phyloP scores from a whole-genome alignment of 768 basidiomycete species.

The Trametes meyenii region DNA sequence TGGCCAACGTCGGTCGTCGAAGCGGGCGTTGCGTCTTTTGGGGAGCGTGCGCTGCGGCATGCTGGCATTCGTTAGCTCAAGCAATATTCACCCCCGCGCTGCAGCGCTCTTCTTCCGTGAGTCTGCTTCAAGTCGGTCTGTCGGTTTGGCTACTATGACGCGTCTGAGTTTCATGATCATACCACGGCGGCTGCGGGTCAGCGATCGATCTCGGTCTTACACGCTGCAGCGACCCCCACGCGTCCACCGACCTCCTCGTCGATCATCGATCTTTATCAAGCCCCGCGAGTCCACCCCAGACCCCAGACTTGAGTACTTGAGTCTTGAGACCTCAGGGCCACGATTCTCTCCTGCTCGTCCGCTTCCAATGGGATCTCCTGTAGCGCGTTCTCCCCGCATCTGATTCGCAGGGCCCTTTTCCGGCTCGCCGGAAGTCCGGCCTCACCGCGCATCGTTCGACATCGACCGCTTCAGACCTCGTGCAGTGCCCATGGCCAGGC shows the following conservation, averaged over 20 bases:
- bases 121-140: slow-evolving; percentile 3
- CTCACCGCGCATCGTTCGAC: no score
- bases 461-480: background rate
- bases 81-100: background rate
- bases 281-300: background rate
- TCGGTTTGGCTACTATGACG: background rate
- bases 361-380: background rate
- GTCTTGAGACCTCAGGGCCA: background rate
- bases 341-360: background rate
- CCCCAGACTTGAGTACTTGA: background rate
- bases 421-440: background rate
- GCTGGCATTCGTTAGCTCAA: background rate
- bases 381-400: background rate
- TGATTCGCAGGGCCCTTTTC: background rate
- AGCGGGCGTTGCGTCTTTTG: no score
- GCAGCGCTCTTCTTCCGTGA: slow-evolving; percentile 14
- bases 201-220: background rate
- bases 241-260: background rate
- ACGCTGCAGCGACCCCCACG: background rate
- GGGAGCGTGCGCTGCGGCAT: no score
- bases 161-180: background rate
- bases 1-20: no score
- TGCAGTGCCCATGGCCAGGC: no score
- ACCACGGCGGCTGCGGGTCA: background rate
- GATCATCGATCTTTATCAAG: slow-evolving; percentile 20